These are phyloP conservation scores for Pyrrhoderma noxium DNA, from an alignment of 1,284 basidiomycete genomes.

Conservation along the genomic window DNA sequence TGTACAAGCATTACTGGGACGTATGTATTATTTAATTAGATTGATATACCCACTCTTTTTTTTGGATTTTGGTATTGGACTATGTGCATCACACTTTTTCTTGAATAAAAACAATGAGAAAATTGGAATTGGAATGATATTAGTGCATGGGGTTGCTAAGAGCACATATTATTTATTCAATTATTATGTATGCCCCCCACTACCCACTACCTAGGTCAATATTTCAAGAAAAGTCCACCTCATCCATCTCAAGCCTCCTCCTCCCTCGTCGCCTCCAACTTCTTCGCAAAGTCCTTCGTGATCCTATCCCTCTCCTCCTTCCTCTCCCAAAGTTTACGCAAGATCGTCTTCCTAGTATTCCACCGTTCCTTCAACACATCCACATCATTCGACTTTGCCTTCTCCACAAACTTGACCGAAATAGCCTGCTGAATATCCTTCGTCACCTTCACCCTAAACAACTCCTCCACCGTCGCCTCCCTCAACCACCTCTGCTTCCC, in stretches of 20 bases:
- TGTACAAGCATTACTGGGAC: no score
- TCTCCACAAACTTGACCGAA: slow-evolving; percentile 13
- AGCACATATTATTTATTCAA: no score
- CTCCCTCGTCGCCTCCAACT: slow-evolving; percentile 7
- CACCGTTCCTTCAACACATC: slow-evolving; percentile 4
- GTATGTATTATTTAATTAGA: no score
- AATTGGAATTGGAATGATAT: no score
- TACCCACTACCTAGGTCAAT: no score
- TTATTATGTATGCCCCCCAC: no score
- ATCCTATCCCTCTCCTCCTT: slow-evolving; percentile 49
- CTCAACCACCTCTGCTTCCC: slow-evolving; percentile 36
- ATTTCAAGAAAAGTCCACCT: background rate
- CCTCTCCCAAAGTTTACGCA: slow-evolving; percentile 44
- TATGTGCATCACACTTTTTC: no score
- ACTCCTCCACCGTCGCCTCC: slow-evolving; percentile 35
- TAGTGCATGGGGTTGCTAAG: no score
- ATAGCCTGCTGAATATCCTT: slow-evolving; percentile 32
- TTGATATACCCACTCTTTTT: no score
- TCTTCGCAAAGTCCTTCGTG: slow-evolving; percentile 17
- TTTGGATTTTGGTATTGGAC: no score
- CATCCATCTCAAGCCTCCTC: background rate
- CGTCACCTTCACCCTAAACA: slow-evolving; percentile 43
- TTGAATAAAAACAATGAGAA: no score
- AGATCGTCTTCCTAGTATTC: slow-evolving; percentile 36
- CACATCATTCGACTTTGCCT: slow-evolving; percentile 10